Evolutionary conservation across 2,329 filamentous ascomycete genomes (phyloP).

Genomic region (Ophiostoma populinum): DNA sequence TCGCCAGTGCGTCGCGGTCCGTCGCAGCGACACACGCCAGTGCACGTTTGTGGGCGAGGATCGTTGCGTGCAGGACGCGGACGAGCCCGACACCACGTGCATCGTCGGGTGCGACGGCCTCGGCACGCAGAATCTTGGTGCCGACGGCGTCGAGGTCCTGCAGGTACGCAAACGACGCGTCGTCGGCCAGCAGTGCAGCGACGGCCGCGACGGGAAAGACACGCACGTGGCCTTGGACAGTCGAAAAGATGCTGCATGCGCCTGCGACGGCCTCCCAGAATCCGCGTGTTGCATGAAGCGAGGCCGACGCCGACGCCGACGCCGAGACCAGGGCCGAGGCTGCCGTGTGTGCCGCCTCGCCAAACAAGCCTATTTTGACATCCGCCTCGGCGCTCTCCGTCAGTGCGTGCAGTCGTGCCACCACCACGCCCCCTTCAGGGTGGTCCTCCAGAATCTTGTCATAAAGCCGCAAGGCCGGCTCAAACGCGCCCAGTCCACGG

Average conservation of each 20-base stretch:
- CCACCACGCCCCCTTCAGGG: slow-evolving; percentile 63
- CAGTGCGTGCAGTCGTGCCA: slow-evolving; percentile 76
- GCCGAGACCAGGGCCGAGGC: slow-evolving; percentile 49
- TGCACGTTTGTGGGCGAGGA: slow-evolving; percentile 77
- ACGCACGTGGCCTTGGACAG: slow-evolving; percentile 48
- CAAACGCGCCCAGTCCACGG: slow-evolving; percentile 77
- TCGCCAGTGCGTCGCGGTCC: slow-evolving; percentile 74
- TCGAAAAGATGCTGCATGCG: slow-evolving; percentile 70
- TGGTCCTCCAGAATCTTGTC: slow-evolving; percentile 50
- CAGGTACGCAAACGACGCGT: slow-evolving; percentile 40
- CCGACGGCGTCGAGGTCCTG: slow-evolving; percentile 50
- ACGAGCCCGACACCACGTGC: slow-evolving; percentile 32
- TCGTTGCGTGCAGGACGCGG: slow-evolving; percentile 49
- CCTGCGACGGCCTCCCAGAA: slow-evolving; percentile 89
- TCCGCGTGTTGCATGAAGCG: too few species aligned
- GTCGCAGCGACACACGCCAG: slow-evolving; percentile 54
- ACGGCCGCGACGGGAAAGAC: slow-evolving; percentile 46
- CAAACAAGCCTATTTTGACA: slow-evolving; percentile 71
- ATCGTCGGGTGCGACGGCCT: slow-evolving; percentile 29
- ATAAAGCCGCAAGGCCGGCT: slow-evolving; percentile 66
- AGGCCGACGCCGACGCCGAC: slow-evolving; percentile 51
- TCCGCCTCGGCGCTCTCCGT: slow-evolving; percentile 65
- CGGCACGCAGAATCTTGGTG: slow-evolving; percentile 27
- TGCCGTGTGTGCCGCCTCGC: slow-evolving; percentile 59
- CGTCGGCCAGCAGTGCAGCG: slow-evolving; percentile 25